Conservation (phyloP, 805 yeast genomes). For the Pachysolen tannophilus region DNA sequence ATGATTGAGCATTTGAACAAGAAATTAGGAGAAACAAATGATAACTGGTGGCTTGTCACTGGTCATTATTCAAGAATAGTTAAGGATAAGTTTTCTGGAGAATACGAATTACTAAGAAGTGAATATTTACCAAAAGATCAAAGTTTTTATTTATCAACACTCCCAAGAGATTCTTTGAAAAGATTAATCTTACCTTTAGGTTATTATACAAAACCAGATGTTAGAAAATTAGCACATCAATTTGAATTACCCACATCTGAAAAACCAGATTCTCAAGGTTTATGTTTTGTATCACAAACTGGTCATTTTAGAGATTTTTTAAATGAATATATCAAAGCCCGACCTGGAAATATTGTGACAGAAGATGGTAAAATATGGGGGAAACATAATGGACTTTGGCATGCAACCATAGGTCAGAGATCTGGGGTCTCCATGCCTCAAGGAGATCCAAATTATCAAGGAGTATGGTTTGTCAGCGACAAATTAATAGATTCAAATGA, state of each 20-base stretch:
- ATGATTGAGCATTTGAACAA: slow-evolving; percentile 47
- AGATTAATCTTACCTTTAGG: slow-evolving; percentile 76
- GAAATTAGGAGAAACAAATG: slow-evolving; percentile 22
- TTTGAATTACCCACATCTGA: slow-evolving; percentile 49
- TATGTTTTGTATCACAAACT: slow-evolving; percentile 75
- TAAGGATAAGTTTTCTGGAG: slow-evolving; percentile 21
- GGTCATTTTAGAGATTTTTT: slow-evolving; percentile 66
- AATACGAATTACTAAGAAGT: slow-evolving; percentile 48
- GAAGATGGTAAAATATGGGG: slow-evolving; percentile 75
- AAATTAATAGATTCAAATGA: slow-evolving; percentile 61
- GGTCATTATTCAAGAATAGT: slow-evolving; percentile 71
- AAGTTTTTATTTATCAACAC: slow-evolving; percentile 78
- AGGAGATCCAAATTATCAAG: slow-evolving; percentile 65
- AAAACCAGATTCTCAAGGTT: slow-evolving; percentile 93
- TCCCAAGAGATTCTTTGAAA: slow-evolving; percentile 35
- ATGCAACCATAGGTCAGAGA: slow-evolving; percentile 90
- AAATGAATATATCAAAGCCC: slow-evolving; percentile 61
- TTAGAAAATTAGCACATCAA: slow-evolving; percentile 57
- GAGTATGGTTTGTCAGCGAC: slow-evolving; percentile 81
- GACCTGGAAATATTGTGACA: slow-evolving; percentile 76
- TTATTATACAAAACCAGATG: slow-evolving; percentile 63
- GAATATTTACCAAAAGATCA: slow-evolving; percentile 68
- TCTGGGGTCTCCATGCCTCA: slow-evolving; percentile 82
- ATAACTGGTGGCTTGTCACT: slow-evolving; percentile 79
- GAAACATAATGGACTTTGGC: slow-evolving; percentile 81